These are phyloP conservation scores for Gentiana dahurica DNA, from an alignment of 257 asterid genomes.

Conservation along the genomic window DNA sequence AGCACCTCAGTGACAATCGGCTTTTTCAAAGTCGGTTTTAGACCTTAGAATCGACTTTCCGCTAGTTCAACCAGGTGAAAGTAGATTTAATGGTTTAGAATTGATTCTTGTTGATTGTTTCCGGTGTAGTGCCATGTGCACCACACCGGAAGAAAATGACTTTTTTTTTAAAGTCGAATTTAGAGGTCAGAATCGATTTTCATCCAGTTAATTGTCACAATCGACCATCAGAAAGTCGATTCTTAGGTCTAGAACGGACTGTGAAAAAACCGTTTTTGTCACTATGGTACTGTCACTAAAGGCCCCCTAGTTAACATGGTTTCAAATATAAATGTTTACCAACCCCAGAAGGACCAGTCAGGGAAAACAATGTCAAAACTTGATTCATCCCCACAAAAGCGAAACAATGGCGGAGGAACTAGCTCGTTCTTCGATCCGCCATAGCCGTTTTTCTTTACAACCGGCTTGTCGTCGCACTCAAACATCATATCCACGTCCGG, in stretches of 20 bases:
- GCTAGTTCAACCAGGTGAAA: no score
- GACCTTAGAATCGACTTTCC: no score
- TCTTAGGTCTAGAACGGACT: no score
- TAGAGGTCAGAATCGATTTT: no score
- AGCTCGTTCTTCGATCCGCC: slow-evolving; percentile 3
- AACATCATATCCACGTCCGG: slow-evolving; percentile 68
- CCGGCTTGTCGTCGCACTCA: slow-evolving; percentile 51
- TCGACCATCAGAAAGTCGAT: no score
- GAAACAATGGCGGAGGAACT: slow-evolving; percentile 64
- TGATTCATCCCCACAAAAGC: slow-evolving; percentile 45
- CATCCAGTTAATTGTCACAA: no score
- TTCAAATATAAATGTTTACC: slow-evolving; percentile 44
- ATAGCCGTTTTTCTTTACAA: slow-evolving; percentile 30
- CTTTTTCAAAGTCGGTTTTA: no score
- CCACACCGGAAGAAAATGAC: not conserved
- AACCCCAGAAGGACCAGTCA: slow-evolving; percentile 99
- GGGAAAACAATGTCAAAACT: slow-evolving; percentile 70
- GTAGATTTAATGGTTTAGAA: no score
- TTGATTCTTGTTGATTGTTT: no score
- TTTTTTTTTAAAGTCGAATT: not conserved
- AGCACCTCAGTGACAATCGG: no score
- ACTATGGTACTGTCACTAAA: not conserved
- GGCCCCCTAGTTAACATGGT: slow-evolving; percentile 1
- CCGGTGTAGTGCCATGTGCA: no score
- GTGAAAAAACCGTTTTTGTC: not conserved